Conservation (phyloP, 805 yeast genomes). For the Nakazawaea wyomingensis region DNA sequence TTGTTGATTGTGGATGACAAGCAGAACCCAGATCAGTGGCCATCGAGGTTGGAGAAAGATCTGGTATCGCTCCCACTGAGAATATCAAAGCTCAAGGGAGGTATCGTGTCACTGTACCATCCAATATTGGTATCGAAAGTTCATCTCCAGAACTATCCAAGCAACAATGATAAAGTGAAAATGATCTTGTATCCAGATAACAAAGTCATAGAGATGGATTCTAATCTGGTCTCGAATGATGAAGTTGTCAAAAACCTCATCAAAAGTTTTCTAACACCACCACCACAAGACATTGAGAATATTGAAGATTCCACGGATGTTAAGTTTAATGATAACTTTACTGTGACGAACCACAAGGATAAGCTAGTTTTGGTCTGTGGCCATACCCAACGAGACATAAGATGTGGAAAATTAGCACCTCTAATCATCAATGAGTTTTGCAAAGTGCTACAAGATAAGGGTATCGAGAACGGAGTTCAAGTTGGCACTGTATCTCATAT, state of each 20-base stretch:
- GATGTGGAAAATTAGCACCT: slow-evolving; percentile 71
- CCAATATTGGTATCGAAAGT: slow-evolving; percentile 50
- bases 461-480: slow-evolving; percentile 23
- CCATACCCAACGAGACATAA: slow-evolving; percentile 52
- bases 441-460: slow-evolving; percentile 34
- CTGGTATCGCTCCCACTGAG: slow-evolving; percentile 40
- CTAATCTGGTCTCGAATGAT: slow-evolving; percentile 17
- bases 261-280: slow-evolving; percentile 33
- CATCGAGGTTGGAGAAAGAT: slow-evolving; percentile 43
- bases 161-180: slow-evolving; percentile 5
- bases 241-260: slow-evolving; percentile 15
- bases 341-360: slow-evolving; percentile 14
- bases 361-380: slow-evolving; percentile 58
- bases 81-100: slow-evolving; percentile 30
- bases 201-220: slow-evolving; percentile 31
- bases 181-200: slow-evolving; percentile 56
- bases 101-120: slow-evolving; percentile 33
- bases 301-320: slow-evolving; percentile 15
- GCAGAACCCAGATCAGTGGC: slow-evolving; percentile 37
- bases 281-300: slow-evolving; percentile 16
- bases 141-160: slow-evolving; percentile 19
- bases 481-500: slow-evolving; percentile 67
- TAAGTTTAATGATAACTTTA: no score
- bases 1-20: slow-evolving; percentile 38
- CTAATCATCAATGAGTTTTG: slow-evolving; percentile 45